These are phyloP conservation scores for Skeletonema potamos DNA, from an alignment of 108 stramenopile genomes.

Conservation along the genomic window DNA sequence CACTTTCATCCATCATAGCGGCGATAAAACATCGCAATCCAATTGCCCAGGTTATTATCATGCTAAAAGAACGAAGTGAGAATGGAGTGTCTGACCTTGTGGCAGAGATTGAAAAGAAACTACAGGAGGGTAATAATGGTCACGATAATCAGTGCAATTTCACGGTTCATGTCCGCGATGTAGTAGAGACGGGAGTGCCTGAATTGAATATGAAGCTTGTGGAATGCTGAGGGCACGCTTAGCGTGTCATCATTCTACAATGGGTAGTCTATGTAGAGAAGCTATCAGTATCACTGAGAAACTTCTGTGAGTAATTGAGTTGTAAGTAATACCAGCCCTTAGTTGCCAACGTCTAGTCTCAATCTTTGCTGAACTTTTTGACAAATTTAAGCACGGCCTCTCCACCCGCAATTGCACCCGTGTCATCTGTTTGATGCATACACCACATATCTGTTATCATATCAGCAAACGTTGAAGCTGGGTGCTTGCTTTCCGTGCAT, in stretches of 20 bases:
- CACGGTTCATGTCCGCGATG: background rate
- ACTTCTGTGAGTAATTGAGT: background rate
- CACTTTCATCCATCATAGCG: background rate
- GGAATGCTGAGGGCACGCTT: too few relatives aligned
- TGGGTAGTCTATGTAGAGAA: too few relatives aligned
- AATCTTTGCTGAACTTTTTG: slow-evolving; percentile 9
- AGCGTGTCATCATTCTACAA: too few relatives aligned
- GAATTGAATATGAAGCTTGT: background rate
- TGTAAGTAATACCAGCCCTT: background rate
- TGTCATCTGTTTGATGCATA: slow-evolving; percentile 40
- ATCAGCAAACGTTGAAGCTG: slow-evolving; percentile 15
- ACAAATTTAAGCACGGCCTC: slow-evolving; percentile 28
- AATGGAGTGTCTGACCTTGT: background rate
- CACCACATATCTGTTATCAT: slow-evolving; percentile 24
- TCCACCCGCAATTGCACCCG: slow-evolving; percentile 21
- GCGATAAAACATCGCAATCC: background rate
- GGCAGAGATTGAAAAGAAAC: background rate
- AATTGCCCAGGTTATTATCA: background rate
- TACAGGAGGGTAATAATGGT: background rate
- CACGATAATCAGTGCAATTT: background rate
- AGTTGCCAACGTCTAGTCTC: background rate
- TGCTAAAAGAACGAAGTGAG: slow-evolving; percentile 1
- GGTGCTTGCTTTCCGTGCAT: slow-evolving; percentile 3
- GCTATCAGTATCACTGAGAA: too few relatives aligned
- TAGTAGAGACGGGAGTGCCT: background rate